These are phyloP conservation scores for Sclerotinia borealis DNA, from an alignment of 2,329 filamentous ascomycete species.

Conservation along the genomic window DNA sequence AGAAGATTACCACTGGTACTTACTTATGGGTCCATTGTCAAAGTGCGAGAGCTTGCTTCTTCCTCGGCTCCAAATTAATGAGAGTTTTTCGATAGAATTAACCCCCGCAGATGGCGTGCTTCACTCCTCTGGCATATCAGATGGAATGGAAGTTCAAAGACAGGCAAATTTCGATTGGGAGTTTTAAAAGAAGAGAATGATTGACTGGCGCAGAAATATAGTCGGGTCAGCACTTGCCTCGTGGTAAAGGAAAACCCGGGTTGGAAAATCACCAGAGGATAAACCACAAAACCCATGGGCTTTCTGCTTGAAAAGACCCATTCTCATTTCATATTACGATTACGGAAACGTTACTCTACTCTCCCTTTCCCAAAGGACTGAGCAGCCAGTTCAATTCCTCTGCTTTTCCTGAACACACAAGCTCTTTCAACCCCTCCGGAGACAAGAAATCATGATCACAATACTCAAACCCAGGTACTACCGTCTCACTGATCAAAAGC, in stretches of 20 bases:
- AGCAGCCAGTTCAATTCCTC: constrained; percentile 44
- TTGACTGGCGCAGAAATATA: too few species aligned
- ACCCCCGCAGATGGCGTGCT: too few species aligned
- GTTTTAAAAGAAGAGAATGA: too few species aligned
- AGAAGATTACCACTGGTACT: too few species aligned
- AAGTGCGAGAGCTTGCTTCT: too few species aligned
- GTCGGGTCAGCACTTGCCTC: too few species aligned
- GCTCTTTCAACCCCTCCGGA: constrained; percentile 41
- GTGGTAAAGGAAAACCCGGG: not conserved
- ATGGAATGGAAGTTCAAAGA: too few species aligned
- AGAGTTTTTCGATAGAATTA: too few species aligned
- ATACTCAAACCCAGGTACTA: constrained; percentile 62
- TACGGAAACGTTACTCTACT: not conserved
- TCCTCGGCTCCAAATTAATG: too few species aligned
- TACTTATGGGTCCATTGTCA: too few species aligned
- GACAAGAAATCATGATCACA: constrained; percentile 62
- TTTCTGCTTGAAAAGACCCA: not conserved
- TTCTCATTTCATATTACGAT: not conserved
- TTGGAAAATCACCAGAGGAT: not conserved
- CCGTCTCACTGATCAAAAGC: constrained; percentile 61
- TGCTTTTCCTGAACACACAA: constrained; percentile 47
- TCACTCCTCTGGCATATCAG: too few species aligned
- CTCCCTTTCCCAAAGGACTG: constrained; percentile 28
- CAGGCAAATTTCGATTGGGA: too few species aligned
- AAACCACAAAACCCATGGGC: not conserved